Evolutionary conservation across 306 rosid species (phyloP).

Genomic region (Dryas drummondii): DNA sequence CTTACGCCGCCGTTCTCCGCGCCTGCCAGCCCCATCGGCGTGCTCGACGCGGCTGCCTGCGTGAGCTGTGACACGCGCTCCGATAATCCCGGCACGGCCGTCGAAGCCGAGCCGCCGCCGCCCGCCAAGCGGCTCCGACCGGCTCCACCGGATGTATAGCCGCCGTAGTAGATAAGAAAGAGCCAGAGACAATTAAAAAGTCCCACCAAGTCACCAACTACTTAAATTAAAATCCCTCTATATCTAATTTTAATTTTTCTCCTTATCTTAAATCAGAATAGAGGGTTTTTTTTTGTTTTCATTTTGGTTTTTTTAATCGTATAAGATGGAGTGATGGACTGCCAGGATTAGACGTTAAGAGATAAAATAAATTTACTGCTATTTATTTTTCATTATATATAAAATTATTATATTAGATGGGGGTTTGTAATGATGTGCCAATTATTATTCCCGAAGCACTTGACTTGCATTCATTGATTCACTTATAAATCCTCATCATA

Average conservation of each 20-base stretch:
- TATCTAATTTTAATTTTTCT: neutral
- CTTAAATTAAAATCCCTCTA: neutral
- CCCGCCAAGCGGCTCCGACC: constrained; percentile 42
- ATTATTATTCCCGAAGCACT: constrained; percentile 11
- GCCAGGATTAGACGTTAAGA: neutral
- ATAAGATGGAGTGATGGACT: no score
- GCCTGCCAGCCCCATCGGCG: constrained; percentile 68
- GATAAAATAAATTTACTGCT: neutral
- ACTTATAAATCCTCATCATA: no score
- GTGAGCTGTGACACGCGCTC: constrained; percentile 59
- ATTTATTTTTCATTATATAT: neutral
- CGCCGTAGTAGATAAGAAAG: constrained; percentile 30
- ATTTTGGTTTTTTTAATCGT: neutral
- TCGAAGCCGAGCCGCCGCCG: constrained; percentile 46
- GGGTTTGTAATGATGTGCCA: constrained; percentile 18
- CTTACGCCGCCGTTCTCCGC: constrained; percentile 3
- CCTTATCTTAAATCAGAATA: neutral
- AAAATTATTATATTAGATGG: neutral
- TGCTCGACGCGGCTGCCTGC: constrained; percentile 62
- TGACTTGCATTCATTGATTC: neutral
- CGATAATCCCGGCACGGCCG: constrained; percentile 26
- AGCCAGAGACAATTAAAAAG: neutral
- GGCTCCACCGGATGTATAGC: constrained; percentile 38
- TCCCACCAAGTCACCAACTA: no score
- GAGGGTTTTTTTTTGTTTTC: neutral